Evolutionary conservation across 2,329 filamentous ascomycete genomes (phyloP).

Genomic region (Bipolaris zeicola): DNA sequence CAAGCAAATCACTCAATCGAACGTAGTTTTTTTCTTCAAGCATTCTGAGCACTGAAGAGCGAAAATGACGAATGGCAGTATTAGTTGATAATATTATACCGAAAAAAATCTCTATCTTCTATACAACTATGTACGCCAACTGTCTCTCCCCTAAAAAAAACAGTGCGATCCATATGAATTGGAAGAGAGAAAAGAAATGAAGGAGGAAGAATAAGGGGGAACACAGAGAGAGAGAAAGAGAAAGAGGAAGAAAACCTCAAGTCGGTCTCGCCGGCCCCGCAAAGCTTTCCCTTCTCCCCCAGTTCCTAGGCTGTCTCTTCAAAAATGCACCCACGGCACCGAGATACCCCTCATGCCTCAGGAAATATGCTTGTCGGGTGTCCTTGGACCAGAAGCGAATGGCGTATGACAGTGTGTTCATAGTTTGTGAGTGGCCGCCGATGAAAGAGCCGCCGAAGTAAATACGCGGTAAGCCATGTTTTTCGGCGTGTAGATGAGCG

Average conservation of each 20-base stretch:
- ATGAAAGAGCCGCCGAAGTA: conserved; percentile 99
- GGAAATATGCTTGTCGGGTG: conserved; percentile 91
- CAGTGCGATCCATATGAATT: no score
- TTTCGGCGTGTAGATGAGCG: conserved; percentile 94
- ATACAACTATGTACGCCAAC: no score
- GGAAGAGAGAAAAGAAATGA: no score
- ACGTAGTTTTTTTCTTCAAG: no score
- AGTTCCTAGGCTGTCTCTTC: conserved; percentile 86
- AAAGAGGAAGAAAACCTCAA: background rate
- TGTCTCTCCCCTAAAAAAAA: no score
- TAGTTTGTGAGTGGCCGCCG: conserved; percentile 92
- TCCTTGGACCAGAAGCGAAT: conserved; percentile 98
- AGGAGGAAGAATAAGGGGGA: no score
- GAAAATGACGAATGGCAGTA: no score
- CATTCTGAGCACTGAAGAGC: no score
- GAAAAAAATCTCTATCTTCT: no score
- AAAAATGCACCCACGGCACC: conserved; percentile 93
- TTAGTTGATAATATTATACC: no score
- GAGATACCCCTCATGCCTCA: conserved; percentile 94
- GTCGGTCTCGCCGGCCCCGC: conserved; percentile 1
- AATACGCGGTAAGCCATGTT: conserved; percentile 87
- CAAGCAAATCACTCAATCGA: no score
- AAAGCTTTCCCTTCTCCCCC: conserved; percentile 82
- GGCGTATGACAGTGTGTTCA: conserved; percentile 95
- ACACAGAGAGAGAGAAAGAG: no score